These are phyloP conservation scores for Claviceps purpurea DNA, from an alignment of 2,329 filamentous ascomycete species.

Conservation along the genomic window DNA sequence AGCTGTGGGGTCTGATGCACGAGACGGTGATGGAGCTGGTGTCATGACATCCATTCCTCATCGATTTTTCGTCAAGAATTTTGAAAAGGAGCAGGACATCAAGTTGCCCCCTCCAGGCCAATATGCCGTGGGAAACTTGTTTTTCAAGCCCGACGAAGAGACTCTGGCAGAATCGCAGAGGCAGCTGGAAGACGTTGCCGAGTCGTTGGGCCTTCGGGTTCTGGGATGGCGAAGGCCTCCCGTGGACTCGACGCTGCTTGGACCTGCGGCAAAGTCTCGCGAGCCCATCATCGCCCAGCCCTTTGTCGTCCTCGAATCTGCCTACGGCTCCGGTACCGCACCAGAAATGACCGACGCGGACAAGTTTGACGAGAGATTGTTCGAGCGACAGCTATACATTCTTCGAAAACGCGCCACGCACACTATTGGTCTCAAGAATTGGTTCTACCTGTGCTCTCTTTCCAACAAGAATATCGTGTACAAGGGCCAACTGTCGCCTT, in stretches of 20 bases:
- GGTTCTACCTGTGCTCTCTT: constrained; percentile 96
- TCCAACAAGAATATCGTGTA: constrained; percentile 99
- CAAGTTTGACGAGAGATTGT: constrained; percentile 69
- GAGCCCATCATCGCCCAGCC: constrained; percentile 94
- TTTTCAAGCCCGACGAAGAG: constrained; percentile 94
- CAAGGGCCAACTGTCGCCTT: constrained; percentile 88
- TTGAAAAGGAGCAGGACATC: constrained; percentile 78
- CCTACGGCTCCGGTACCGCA: constrained; percentile 69
- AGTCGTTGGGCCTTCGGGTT: constrained; percentile 74
- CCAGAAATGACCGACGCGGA: constrained; percentile 68
- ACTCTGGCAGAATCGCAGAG: constrained; percentile 79
- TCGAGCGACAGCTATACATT: constrained; percentile 88
- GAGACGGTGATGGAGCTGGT: constrained; percentile 95
- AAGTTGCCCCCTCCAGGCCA: constrained; percentile 79
- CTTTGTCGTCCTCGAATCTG: constrained; percentile 76
- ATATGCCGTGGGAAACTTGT: constrained; percentile 94
- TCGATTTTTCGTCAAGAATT: constrained; percentile 98
- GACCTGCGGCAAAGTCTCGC: constrained; percentile 81
- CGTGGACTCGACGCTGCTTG: constrained; percentile 82
- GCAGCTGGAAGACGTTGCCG: constrained; percentile 88
- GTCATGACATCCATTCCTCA: constrained; percentile 99
- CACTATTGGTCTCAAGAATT: constrained; percentile 89
- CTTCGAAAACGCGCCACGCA: constrained; percentile 91
- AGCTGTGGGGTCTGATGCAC: constrained; percentile 92
- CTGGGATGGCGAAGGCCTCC: constrained; percentile 95